These are phyloP conservation scores for Candida quercuum DNA, from an alignment of 805 yeast species.

Conservation along the genomic window DNA sequence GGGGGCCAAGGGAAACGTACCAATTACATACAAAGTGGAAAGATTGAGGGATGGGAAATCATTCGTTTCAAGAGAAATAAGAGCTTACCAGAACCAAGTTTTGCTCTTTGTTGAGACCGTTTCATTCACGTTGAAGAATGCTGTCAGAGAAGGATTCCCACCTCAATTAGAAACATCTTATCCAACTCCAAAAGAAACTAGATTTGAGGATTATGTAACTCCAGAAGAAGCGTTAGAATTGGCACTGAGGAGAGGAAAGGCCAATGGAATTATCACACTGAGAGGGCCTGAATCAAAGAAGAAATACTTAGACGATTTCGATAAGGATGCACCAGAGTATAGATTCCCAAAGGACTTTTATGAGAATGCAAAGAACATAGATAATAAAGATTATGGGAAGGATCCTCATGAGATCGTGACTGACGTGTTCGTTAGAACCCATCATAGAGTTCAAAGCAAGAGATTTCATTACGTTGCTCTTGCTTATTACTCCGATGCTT, in stretches of 20 bases:
- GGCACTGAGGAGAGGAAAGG: background rate
- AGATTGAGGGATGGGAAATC: conserved; percentile 48
- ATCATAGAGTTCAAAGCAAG: conserved; percentile 15
- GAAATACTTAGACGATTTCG: conserved; percentile 28
- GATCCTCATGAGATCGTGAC: conserved; percentile 17
- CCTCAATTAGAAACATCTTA: conserved; percentile 10
- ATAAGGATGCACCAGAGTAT: conserved; percentile 27
- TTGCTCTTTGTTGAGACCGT: conserved; percentile 48
- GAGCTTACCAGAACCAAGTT: conserved; percentile 47
- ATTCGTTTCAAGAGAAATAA: conserved; percentile 47
- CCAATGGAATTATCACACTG: background rate
- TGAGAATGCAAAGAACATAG: conserved; percentile 15
- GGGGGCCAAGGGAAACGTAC: conserved; percentile 42
- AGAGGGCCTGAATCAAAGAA: conserved; percentile 2
- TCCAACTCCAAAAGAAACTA: conserved; percentile 13
- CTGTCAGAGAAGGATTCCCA: conserved; percentile 4
- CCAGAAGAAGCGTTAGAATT: background rate
- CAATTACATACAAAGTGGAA: conserved; percentile 49
- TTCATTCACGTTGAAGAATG: conserved; percentile 17
- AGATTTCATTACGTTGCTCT: conserved; percentile 49
- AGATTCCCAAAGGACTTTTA: conserved; percentile 31
- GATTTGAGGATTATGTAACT: conserved; percentile 9
- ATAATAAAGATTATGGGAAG: conserved; percentile 11
- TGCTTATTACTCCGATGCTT: conserved; percentile 55
- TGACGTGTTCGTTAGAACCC: conserved; percentile 11